Evolutionary conservation across 495 filamentous ascomycete genomes (phyloP).

Genomic region (Aspergillus sparsus): DNA sequence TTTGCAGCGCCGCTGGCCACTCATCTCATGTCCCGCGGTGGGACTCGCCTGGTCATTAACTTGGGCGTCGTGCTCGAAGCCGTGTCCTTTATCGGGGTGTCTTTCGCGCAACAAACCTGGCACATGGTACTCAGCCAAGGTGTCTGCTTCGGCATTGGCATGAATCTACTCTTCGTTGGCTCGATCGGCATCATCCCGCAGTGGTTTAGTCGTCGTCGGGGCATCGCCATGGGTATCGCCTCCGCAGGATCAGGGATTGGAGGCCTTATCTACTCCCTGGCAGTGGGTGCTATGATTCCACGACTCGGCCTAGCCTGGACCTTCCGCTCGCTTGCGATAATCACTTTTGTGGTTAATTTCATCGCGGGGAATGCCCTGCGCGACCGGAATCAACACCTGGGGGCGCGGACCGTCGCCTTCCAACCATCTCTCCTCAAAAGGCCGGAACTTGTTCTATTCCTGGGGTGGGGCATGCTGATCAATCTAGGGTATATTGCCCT

Average conservation of each 20-base stretch:
- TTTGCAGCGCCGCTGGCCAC: constrained; percentile 62
- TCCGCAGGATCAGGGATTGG: constrained; percentile 53
- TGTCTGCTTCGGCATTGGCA: constrained; percentile 66
- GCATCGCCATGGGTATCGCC: constrained; percentile 52
- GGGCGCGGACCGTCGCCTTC: constrained; percentile 31
- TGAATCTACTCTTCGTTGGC: constrained; percentile 71
- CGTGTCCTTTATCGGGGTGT: constrained; percentile 58
- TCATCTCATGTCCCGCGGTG: constrained; percentile 48
- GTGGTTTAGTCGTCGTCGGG: constrained; percentile 62
- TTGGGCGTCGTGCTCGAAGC: constrained; percentile 57
- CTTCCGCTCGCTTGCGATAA: constrained; percentile 51
- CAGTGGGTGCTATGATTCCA: constrained; percentile 48
- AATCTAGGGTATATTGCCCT: constrained; percentile 54
- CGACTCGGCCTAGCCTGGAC: constrained; percentile 48
- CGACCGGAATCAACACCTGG: constrained; percentile 45
- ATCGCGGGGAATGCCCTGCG: constrained; percentile 41
- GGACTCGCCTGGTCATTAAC: constrained; percentile 54
- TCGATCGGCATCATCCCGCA: constrained; percentile 62
- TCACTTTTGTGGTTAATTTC: constrained; percentile 43
- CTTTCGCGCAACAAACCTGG: constrained; percentile 64
- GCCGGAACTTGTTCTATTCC: constrained; percentile 45
- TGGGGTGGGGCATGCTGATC: constrained; percentile 48
- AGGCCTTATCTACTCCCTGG: constrained; percentile 53
- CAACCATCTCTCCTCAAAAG: constrained; percentile 38
- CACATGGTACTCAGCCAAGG: constrained; percentile 73